phyloP scores from a whole-genome alignment of 768 basidiomycete genomes.

The Lactifluus hygrophoroides region DNA sequence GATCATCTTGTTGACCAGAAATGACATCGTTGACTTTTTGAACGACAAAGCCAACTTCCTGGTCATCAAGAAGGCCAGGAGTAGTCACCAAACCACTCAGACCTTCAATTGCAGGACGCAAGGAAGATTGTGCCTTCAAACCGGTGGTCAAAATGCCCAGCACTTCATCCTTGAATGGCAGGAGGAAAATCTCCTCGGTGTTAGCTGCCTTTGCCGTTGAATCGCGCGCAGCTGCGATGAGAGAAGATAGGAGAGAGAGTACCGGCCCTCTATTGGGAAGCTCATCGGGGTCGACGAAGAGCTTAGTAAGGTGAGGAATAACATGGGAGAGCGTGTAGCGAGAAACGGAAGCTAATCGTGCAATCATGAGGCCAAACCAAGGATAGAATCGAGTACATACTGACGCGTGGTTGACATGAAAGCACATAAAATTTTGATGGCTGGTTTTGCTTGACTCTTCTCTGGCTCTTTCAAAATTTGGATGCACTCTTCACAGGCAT shows the following conservation, averaged over 20 bases:
- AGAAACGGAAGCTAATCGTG: constrained; percentile 52
- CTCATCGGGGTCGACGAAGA: constrained; percentile 70
- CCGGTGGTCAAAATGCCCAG: constrained; percentile 56
- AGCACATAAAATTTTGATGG: constrained; percentile 73
- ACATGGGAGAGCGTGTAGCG: constrained; percentile 58
- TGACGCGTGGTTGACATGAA: constrained; percentile 72
- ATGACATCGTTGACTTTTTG: constrained; percentile 68
- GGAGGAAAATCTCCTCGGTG: constrained; percentile 27
- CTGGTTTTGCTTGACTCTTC: constrained; percentile 85
- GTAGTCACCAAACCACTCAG: constrained; percentile 62
- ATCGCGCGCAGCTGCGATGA: constrained; percentile 47
- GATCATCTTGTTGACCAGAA: constrained; percentile 34
- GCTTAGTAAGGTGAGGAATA: constrained; percentile 64
- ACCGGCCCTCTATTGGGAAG: constrained; percentile 55
- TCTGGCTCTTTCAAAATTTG: constrained; percentile 81
- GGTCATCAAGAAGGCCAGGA: constrained; percentile 48
- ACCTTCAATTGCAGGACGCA: constrained; percentile 53
- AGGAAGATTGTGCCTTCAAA: constrained; percentile 41
- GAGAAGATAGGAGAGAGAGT: constrained; percentile 56
- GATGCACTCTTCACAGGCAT: constrained; percentile 75
- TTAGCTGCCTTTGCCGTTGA: constrained; percentile 25
- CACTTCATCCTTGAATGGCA: constrained; percentile 67
- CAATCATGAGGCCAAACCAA: not conserved
- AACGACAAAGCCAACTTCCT: constrained; percentile 75
- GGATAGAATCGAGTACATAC: constrained; percentile 26